phyloP scores from a whole-genome alignment of 2,329 filamentous ascomycete genomes.

The Aspergillus ochraceus region DNA sequence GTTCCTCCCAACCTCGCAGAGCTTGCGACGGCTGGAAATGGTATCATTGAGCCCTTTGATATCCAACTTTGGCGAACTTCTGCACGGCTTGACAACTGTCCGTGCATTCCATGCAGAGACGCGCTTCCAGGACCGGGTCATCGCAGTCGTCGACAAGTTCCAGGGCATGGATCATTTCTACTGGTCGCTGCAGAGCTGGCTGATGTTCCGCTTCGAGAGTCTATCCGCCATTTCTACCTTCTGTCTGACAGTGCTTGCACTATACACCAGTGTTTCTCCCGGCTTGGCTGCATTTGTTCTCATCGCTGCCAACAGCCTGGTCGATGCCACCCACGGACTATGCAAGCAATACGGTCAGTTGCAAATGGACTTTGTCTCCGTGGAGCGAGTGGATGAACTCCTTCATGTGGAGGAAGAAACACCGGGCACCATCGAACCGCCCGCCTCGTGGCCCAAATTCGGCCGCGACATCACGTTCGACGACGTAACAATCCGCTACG shows the following conservation, averaged over 20 bases:
- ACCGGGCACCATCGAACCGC: slow-evolving; percentile 65
- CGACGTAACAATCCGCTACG: slow-evolving; percentile 75
- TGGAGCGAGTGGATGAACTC: slow-evolving; percentile 82
- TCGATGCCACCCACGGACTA: slow-evolving; percentile 68
- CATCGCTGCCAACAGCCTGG: slow-evolving; percentile 65
- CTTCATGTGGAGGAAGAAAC: slow-evolving; percentile 76
- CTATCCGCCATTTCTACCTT: slow-evolving; percentile 74
- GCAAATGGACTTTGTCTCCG: slow-evolving; percentile 89
- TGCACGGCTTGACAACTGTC: slow-evolving; percentile 84
- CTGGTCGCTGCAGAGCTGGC: slow-evolving; percentile 84
- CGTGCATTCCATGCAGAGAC: slow-evolving; percentile 76
- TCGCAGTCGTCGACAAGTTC: slow-evolving; percentile 80
- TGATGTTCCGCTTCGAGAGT: slow-evolving; percentile 74
- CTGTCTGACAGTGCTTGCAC: slow-evolving; percentile 69
- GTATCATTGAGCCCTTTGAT: slow-evolving; percentile 84
- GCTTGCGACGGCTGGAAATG: slow-evolving; percentile 81
- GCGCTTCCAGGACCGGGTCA: slow-evolving; percentile 77
- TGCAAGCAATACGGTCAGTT: slow-evolving; percentile 80
- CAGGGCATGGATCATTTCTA: slow-evolving; percentile 97
- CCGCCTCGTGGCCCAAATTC: slow-evolving; percentile 73
- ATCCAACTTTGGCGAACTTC: slow-evolving; percentile 85
- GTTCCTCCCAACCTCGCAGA: slow-evolving; percentile 82
- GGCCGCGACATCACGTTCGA: slow-evolving; percentile 74
- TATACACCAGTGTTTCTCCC: slow-evolving; percentile 72
- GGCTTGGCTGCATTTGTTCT: slow-evolving; percentile 83